Base-by-base conservation (phyloP, 345 rosid genomes). In the Arabidopsis suecica region DNA sequence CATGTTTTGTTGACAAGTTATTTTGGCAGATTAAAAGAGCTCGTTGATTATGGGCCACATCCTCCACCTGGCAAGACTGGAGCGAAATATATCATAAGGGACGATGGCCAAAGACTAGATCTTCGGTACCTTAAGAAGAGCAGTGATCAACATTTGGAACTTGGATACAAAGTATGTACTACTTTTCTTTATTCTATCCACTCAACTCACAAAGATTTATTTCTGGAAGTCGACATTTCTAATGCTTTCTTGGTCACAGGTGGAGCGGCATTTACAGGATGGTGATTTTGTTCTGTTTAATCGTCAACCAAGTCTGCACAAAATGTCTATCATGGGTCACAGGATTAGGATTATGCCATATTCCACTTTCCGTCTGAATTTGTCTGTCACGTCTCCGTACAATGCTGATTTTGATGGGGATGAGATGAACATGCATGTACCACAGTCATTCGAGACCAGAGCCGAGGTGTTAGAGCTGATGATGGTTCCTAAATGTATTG, bases 321-420 rank as follows among this genome's bases (percentile, higher is more conserved):
- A 94, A 76, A 94, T 92, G 99, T 94, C 99, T 38, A 94, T 94
- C 56, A 91, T 94, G 97, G 99, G 99, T 61, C 99, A 94, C 66
- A 84, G 88, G 75, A 94, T 94, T 80, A 86, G 90, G 87, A 90
- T 94, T 74, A 94, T 94, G 97, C 99, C 99, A 49, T 92, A 94
- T 65, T 94, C 99, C 34, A 94, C 99, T 34, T 94, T 94, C 73
- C 93, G 97, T 12, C 74, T 94, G 73, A 94, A 94, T 79, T 79
- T 94, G 72, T 91, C 99, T 32, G 99, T 92, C 45, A 94, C 99
- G 36, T 90, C 99, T 30, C 98, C 98, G 12, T 94, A 94, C 79
- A 94, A 94, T 89, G 98, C 97, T 82, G 98, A 91, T 83, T 94
- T 94, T 86, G 98, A 94, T 78, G 98, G 98, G 66, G 98, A 94